These are phyloP conservation scores for Lentinula aciculospora DNA, from an alignment of 768 basidiomycete genomes.

Conservation along the genomic window DNA sequence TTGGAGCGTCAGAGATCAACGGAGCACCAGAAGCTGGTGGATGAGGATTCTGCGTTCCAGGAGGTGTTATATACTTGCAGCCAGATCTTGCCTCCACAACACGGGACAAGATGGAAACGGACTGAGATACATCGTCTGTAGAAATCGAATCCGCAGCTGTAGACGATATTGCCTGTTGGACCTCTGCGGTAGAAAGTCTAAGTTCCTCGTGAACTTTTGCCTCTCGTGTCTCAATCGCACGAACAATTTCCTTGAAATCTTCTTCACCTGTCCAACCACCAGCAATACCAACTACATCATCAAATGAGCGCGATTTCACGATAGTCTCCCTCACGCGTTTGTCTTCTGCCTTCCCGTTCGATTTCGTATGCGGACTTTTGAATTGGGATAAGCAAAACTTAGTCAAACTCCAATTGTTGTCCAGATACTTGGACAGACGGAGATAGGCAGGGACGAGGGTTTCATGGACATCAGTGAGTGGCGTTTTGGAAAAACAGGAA, in stretches of 20 bases:
- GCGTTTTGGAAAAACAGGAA: slow-evolving; percentile 71
- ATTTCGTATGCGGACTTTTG: slow-evolving; percentile 54
- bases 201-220: slow-evolving; percentile 29
- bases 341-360: slow-evolving; percentile 50
- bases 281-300: slow-evolving; percentile 44
- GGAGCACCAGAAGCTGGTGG: slow-evolving; percentile 51
- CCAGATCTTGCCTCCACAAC: not conserved
- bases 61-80: slow-evolving; percentile 34
- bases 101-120: not conserved
- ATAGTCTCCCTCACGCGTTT: slow-evolving; percentile 50
- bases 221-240: slow-evolving; percentile 38
- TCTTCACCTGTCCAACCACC: slow-evolving; percentile 55
- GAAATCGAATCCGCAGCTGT: not conserved
- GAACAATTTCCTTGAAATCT: slow-evolving; percentile 51
- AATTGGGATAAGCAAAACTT: slow-evolving; percentile 87
- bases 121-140: not conserved
- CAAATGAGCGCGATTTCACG: slow-evolving; percentile 56
- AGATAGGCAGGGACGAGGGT: slow-evolving; percentile 70
- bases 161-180: not conserved
- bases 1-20: slow-evolving; percentile 14
- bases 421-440: slow-evolving; percentile 71
- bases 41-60: slow-evolving; percentile 51
- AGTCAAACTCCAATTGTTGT: slow-evolving; percentile 78
- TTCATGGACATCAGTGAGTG: slow-evolving; percentile 62
- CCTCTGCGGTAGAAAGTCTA: slow-evolving; percentile 21